Base-by-base conservation (phyloP, 805 yeast genomes). In the Brettanomyces anomalus region DNA sequence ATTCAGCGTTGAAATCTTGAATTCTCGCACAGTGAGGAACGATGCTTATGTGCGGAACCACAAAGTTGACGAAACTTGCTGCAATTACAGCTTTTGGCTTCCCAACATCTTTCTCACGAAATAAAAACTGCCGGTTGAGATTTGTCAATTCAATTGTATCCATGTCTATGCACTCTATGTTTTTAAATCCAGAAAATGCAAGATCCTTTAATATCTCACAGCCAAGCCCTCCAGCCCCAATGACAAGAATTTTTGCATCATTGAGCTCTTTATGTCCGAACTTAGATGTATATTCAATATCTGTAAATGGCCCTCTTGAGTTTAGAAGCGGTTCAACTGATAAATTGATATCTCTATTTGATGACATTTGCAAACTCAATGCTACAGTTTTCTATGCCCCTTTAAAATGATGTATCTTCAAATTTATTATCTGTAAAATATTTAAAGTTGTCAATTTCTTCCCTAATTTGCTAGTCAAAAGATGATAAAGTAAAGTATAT, bases 221-320 rank as follows among this genome's bases (percentile, higher is more conserved):
- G 3, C 94, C 94, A 19, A 84, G 63, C 0, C 94, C 94, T 1
- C 94, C 94, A 1, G 90, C 90, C 2, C 94, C 94, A 37, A 83
- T 72, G 6, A 76, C 76, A 20, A 67, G 49, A 5, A 66, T 43
- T 39, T 61, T 57, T n/a, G 64, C 50, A 0, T 45, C 35, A 4
- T 15, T 38, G 8, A 64, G 39, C 32, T 52, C 50, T 14, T 34
- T 37, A 4, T 10, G 13, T 1, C 58, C 60, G 39, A 49, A 48
- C 16, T 48, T 49, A 3, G 51, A 38, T 1, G 61, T 57, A 39
- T 60, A 62, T 1, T 59, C 63, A 11, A 46, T 44, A 40, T 62
- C 65, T 0, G 62, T 57, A 40, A 54, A 61, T 6, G 64, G 64
- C 1, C 67, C 67, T 2, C 45, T 17, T 2, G 20, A 21, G 2